Conservation (phyloP, 1,139 yeast genomes). For the Taphrina sp. region DNA sequence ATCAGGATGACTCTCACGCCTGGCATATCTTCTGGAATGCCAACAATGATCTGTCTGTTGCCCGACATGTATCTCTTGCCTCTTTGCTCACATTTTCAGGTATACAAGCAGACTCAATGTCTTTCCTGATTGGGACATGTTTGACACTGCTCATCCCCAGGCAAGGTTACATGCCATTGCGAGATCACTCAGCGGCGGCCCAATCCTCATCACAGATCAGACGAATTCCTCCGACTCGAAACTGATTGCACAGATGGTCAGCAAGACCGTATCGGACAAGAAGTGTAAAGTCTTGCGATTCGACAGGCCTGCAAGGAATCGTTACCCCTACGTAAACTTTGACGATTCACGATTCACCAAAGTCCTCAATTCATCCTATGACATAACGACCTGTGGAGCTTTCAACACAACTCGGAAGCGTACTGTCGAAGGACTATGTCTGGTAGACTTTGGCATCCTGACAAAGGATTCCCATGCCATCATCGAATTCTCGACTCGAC, state of each 20-base stretch:
- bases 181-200: constrained; percentile 44
- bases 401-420: constrained; percentile 1
- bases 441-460: background rate
- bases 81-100: too few relatives aligned
- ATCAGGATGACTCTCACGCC: constrained; percentile 37
- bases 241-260: constrained; percentile 1
- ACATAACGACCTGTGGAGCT: constrained; percentile 5
- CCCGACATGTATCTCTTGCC: too few relatives aligned
- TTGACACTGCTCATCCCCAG: constrained; percentile 40
- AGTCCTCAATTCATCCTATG: constrained; percentile 12
- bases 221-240: background rate
- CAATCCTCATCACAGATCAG: constrained; percentile 42
- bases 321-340: constrained; percentile 17
- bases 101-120: constrained; percentile 41
- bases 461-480: constrained; percentile 3
- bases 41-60: constrained; percentile 39
- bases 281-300: background rate
- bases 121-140: constrained; percentile 44
- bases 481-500: background rate
- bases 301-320: constrained; percentile 1
- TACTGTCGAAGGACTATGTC: background rate
- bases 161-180: constrained; percentile 42
- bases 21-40: constrained; percentile 44
- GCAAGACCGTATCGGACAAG: background rate
- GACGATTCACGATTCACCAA: constrained; percentile 15